phyloP scores from a whole-genome alignment of 345 rosid species.

The Zanthoxylum bungeanum region DNA sequence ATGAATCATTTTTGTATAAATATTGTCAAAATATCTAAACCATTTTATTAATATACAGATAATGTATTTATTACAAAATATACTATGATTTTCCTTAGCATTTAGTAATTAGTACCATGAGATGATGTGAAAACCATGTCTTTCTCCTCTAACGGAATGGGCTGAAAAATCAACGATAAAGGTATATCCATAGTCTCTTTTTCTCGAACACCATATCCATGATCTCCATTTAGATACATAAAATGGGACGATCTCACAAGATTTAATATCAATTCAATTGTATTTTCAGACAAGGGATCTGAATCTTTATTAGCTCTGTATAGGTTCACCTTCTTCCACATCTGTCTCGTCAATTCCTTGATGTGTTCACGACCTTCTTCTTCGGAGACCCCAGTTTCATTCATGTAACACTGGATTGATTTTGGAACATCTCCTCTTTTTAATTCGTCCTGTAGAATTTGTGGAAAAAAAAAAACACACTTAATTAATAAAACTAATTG shows the following conservation, averaged over 20 bases:
- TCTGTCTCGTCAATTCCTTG: conserved; percentile 1
- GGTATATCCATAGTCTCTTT: not conserved
- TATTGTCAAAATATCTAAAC: too few relatives aligned
- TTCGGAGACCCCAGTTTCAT: conserved; percentile 31
- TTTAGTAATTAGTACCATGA: too few relatives aligned
- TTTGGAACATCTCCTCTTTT: conserved; percentile 34
- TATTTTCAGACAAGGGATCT: not conserved
- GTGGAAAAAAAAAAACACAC: not conserved
- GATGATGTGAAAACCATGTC: not conserved
- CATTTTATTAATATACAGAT: too few relatives aligned
- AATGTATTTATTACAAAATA: too few relatives aligned
- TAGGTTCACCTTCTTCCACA: conserved; percentile 30
- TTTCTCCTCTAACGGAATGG: not conserved
- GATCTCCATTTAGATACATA: conserved; percentile 13
- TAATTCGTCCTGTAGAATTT: conserved; percentile 20
- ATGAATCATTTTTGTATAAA: too few relatives aligned
- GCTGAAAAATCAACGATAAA: not conserved
- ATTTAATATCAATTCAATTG: not conserved
- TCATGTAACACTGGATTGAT: conserved; percentile 39
- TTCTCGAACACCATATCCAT: conserved; percentile 5
- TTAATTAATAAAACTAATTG: too few relatives aligned
- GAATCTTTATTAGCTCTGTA: not conserved
- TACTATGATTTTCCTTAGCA: too few relatives aligned
- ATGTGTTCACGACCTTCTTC: conserved; percentile 25
- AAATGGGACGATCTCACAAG: conserved; percentile 3